phyloP scores from a whole-genome alignment of 2,329 filamentous ascomycete species.

The Lachnum nothofagi region DNA sequence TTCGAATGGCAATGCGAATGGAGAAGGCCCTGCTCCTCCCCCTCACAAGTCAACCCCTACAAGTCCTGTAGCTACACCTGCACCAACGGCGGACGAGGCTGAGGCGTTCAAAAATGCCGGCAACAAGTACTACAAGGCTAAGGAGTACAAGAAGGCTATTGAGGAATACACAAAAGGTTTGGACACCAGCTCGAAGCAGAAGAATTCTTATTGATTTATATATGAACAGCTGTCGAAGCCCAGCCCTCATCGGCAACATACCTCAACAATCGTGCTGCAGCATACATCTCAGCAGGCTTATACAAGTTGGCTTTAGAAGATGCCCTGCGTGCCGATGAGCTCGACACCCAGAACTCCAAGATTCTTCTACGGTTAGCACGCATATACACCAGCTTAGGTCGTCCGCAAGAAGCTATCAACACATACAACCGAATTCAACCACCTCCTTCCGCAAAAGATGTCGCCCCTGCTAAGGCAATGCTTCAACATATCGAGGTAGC shows the following conservation, averaged over 20 bases:
- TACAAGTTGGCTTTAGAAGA: conserved; percentile 80
- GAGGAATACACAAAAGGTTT: conserved; percentile 91
- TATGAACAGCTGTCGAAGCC: conserved; percentile 71
- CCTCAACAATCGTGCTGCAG: conserved; percentile 89
- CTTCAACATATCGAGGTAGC: conserved; percentile 74
- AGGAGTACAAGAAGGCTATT: conserved; percentile 81
- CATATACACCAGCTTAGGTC: conserved; percentile 81
- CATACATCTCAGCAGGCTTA: conserved; percentile 81
- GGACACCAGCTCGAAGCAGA: neutral
- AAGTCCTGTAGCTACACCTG: conserved; percentile 48
- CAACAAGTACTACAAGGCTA: conserved; percentile 96
- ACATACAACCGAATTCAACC: conserved; percentile 78
- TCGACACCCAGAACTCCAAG: conserved; percentile 83
- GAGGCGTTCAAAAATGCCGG: conserved; percentile 88
- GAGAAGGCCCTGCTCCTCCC: conserved; percentile 59
- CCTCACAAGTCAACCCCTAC: conserved; percentile 64
- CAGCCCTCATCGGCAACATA: conserved; percentile 84
- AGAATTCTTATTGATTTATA: conserved; percentile 11
- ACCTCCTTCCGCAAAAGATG: conserved; percentile 77
- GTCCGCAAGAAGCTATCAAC: conserved; percentile 78
- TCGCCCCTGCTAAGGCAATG: conserved; percentile 78
- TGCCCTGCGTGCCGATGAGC: conserved; percentile 72
- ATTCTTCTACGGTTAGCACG: conserved; percentile 82
- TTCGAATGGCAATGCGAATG: conserved; percentile 28
- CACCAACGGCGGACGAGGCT: conserved; percentile 58